phyloP scores from a whole-genome alignment of 495 filamentous ascomycete species.

The Astrothelium subdiscretum region DNA sequence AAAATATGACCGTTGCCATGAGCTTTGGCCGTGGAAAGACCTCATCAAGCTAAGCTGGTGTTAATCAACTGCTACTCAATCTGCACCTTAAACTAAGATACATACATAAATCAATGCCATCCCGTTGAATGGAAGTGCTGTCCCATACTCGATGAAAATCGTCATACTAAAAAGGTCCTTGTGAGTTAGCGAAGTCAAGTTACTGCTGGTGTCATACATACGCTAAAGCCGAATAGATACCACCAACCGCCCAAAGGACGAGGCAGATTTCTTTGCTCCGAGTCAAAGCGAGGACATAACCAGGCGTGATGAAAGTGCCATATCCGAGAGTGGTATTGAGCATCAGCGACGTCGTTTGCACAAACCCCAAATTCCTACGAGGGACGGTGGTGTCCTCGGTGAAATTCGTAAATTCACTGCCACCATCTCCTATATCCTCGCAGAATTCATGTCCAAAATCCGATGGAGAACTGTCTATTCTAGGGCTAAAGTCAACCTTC shows the following conservation, averaged over 20 bases:
- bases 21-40: neutral
- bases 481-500: neutral
- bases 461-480: neutral
- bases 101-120: slow-evolving; percentile 7
- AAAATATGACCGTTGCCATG: slow-evolving; percentile 3
- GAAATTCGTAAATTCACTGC: neutral
- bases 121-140: slow-evolving; percentile 5
- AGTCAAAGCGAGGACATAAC: neutral
- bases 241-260: neutral
- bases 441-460: neutral
- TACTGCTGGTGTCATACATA: neutral
- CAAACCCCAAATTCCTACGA: neutral
- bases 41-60: slow-evolving; percentile 2
- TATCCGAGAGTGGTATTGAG: neutral
- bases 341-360: neutral
- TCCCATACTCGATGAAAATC: slow-evolving; percentile 7
- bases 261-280: neutral
- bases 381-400: neutral
- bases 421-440: neutral
- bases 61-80: neutral
- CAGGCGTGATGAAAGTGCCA: neutral
- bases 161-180: neutral
- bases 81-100: neutral
- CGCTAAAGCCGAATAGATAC: neutral
- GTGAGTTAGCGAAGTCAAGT: neutral